These are phyloP conservation scores for Halophytophthora batemanensis DNA, from an alignment of 352 stramenopile species.

Conservation along the genomic window DNA sequence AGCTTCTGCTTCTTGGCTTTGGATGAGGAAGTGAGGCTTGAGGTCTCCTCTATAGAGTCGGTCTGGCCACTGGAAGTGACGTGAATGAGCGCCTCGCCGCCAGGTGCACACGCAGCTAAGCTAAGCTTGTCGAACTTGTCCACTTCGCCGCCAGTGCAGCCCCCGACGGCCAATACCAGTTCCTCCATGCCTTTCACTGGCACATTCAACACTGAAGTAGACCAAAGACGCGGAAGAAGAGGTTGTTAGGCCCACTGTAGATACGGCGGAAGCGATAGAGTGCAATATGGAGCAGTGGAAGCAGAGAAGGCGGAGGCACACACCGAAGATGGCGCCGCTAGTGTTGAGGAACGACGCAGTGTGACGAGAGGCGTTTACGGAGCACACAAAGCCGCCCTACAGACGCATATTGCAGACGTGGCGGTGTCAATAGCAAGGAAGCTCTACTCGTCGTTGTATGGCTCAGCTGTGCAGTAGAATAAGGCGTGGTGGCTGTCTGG, in stretches of 20 bases:
- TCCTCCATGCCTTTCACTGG: constrained; percentile 68
- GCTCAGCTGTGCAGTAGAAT: background rate
- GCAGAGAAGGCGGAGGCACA: constrained; percentile 2
- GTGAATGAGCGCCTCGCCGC: constrained; percentile 13
- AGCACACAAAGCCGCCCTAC: constrained; percentile 77
- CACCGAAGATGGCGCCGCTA: constrained; percentile 57
- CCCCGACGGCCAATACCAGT: constrained; percentile 73
- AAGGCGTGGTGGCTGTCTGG: constrained; percentile 1
- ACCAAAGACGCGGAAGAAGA: background rate
- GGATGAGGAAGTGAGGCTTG: background rate
- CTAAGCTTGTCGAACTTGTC: constrained; percentile 65
- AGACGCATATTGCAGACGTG: background rate
- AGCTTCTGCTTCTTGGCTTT: constrained; percentile 44
- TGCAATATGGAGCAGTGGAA: background rate
- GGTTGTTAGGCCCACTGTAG: too few relatives aligned
- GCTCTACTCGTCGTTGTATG: background rate
- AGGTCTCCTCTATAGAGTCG: background rate
- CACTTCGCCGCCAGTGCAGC: constrained; percentile 41
- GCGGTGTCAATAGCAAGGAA: background rate
- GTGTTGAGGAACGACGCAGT: constrained; percentile 56
- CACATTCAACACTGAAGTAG: constrained; percentile 67
- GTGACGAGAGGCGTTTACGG: constrained; percentile 70
- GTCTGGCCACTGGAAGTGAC: background rate
- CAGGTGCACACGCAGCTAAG: constrained; percentile 47
- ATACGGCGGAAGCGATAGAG: background rate